phyloP scores from a whole-genome alignment of 176 grass and related monocot species.

The Eragrostis curvula region DNA sequence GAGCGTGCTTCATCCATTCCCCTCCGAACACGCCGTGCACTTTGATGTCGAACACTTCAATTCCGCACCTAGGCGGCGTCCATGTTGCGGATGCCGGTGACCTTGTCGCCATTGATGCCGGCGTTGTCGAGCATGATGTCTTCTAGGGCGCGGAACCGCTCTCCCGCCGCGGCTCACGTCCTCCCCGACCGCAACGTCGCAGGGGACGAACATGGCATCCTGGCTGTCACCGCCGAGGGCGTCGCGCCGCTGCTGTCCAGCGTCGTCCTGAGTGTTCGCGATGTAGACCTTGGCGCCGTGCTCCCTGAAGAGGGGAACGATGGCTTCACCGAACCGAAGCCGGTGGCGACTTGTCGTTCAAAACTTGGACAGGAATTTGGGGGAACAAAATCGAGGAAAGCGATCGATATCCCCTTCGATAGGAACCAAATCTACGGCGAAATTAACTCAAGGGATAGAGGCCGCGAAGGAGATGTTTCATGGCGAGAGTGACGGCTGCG shows the following conservation, averaged over 20 bases:
- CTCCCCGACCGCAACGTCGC: constrained; percentile 64
- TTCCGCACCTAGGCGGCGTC: constrained; percentile 57
- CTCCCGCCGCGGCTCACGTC: constrained; percentile 44
- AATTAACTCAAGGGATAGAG: too few species aligned
- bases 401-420: too few species aligned
- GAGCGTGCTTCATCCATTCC: constrained; percentile 71
- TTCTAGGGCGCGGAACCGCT: constrained; percentile 69
- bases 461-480: too few species aligned
- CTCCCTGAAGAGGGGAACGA: constrained; percentile 66
- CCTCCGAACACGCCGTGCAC: constrained; percentile 69
- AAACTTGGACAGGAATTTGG: too few species aligned
- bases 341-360: too few species aligned
- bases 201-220: constrained; percentile 57
- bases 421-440: too few species aligned
- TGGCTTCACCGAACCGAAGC: constrained; percentile 81
- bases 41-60: constrained; percentile 77
- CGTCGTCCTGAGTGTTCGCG: constrained; percentile 62
- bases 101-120: constrained; percentile 62
- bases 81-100: constrained; percentile 53
- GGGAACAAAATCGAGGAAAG: too few species aligned
- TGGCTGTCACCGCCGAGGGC: constrained; percentile 50
- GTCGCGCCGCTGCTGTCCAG: constrained; percentile 53
- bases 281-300: constrained; percentile 86
- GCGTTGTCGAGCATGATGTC: constrained; percentile 90
- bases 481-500: too few species aligned